Evolutionary conservation across 2,329 filamentous ascomycete species (phyloP), one percentile per base, ranked within the genome.

Genomic region (Sphaceloma murrayae): DNA sequence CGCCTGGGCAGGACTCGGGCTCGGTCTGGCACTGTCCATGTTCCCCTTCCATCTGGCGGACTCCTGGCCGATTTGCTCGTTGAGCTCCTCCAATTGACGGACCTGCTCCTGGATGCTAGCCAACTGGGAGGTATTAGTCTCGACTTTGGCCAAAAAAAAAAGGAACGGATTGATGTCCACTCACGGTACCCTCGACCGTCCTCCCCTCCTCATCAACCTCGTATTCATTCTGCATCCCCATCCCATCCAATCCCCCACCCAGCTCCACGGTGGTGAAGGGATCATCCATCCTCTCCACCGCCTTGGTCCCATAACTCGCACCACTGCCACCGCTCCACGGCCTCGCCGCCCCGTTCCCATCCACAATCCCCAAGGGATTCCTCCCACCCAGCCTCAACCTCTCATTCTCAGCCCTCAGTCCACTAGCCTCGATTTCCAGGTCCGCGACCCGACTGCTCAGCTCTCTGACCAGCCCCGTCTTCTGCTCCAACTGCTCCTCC

Each of bases 71-170:
- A 52, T 50, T 33, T 52, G 46, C 9, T 52, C 49, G 32, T 52
- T 52, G 24, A 52, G 40, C 45, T 52, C 50, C 24, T 52, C 50
- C 5, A 52, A 29, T 32, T 50, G 48, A 8, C 46, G 45, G 7
- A 48, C 50, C 39, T 52, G 50, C 21, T 44, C 40, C 16, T 48
- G 33, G 33, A 52, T 36, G 29, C 48, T 46, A 3, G 48, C 50
- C 32, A 52, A 34, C 42, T 47, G 26, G 6, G 24, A 30, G n/a
- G 14, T 13, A 19, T 46, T 11, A 40, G 45, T 27, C 26, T 14
- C 24, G 13, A 9, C n/a, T n/a, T n/a, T n/a, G n/a, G n/a, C n/a
- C n/a, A n/a, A n/a, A n/a, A 5, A 8, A 17, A 16, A 2, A 5
- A 16, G 10, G 2, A 39, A 8, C 16, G 8, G n/a, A 22, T 6